phyloP scores from a whole-genome alignment of 2,329 filamentous ascomycete species.

The Gaeumannomyces sp. region DNA sequence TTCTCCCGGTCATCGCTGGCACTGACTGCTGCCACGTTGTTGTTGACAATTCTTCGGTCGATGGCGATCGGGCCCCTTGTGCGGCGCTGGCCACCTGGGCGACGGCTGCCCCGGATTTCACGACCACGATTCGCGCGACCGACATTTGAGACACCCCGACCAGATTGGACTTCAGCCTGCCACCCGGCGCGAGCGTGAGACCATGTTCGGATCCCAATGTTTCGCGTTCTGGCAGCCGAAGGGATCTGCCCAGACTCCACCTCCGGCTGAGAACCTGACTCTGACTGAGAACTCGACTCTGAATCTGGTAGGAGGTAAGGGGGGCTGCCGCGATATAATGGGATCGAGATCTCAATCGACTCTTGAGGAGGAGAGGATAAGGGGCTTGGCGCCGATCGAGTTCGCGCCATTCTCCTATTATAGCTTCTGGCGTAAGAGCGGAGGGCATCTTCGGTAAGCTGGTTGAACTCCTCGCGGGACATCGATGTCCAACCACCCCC shows the following conservation, averaged over 20 bases:
- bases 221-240: background rate
- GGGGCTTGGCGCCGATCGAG: background rate
- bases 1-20: no score
- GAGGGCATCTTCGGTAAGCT: background rate
- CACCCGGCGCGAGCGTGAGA: background rate
- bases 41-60: no score
- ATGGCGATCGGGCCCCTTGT: background rate
- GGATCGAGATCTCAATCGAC: background rate
- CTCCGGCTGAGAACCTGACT: no score
- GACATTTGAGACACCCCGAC: background rate
- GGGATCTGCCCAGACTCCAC: no score
- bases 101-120: background rate
- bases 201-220: background rate
- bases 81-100: background rate
- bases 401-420: background rate
- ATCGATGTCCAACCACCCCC: no score
- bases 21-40: no score
- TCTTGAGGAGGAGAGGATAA: background rate
- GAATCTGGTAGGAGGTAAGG: no score
- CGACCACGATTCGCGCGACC: background rate
- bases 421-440: no score
- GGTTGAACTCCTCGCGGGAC: no score
- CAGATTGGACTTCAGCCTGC: background rate
- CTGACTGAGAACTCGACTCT: no score
- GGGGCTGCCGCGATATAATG: no score